Conservation (phyloP, 345 rosid species). For the Chamaenerion angustifolium region DNA sequence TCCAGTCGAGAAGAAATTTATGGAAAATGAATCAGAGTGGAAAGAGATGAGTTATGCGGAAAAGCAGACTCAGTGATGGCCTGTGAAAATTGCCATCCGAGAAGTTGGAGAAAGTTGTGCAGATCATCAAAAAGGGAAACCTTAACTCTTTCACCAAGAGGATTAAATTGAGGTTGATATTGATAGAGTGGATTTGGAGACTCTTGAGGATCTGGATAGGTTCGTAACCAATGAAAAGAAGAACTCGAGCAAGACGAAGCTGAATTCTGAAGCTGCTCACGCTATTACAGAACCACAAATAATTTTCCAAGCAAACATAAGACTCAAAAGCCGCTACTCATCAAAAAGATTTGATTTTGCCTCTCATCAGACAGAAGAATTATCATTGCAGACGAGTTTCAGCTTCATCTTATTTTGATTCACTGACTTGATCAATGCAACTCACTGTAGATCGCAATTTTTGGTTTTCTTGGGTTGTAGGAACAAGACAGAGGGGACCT, state of each 20-base stretch:
- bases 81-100: constrained; percentile 74
- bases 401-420: no score
- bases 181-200: constrained; percentile 62
- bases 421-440: no score
- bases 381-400: no score
- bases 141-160: constrained; percentile 52
- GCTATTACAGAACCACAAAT: constrained; percentile 24
- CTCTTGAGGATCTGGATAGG: constrained; percentile 80
- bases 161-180: constrained; percentile 92
- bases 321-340: constrained; percentile 10
- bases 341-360: neutral
- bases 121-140: constrained; percentile 69
- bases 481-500: no score
- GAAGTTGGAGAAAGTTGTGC: constrained; percentile 54
- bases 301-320: constrained; percentile 28
- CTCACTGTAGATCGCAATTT: no score
- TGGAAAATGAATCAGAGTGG: constrained; percentile 21
- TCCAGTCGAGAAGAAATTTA: constrained; percentile 27
- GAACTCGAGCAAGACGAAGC: constrained; percentile 28
- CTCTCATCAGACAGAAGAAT: no score
- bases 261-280: constrained; percentile 24
- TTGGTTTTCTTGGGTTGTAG: no score
- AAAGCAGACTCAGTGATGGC: constrained; percentile 62
- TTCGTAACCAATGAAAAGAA: constrained; percentile 37
- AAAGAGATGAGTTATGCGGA: constrained; percentile 72